These are phyloP conservation scores for Starmerella khaoyaiensis DNA, from an alignment of 805 yeast species.

Conservation along the genomic window DNA sequence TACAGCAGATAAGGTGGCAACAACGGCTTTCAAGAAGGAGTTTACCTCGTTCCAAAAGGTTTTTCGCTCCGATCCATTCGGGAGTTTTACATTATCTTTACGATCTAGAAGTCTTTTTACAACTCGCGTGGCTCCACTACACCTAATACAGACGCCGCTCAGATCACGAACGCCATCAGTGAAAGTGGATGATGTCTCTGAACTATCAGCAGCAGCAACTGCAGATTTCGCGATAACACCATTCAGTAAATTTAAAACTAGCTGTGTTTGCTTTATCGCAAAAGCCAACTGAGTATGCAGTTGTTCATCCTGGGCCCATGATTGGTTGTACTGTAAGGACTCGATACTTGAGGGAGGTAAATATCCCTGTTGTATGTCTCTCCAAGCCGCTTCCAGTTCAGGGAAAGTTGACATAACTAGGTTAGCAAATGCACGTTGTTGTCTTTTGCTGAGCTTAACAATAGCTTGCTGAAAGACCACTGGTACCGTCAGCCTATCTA, in stretches of 20 bases:
- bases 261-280: conserved; percentile 39
- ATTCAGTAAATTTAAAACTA: conserved; percentile 20
- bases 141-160: conserved; percentile 59
- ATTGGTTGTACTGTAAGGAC: not conserved
- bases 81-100: conserved; percentile 28
- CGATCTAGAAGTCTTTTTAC: conserved; percentile 43
- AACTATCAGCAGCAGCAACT: conserved; percentile 15
- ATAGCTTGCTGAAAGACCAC: conserved; percentile 4
- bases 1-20: conserved; percentile 70
- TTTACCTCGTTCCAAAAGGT: conserved; percentile 79
- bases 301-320: conserved; percentile 38
- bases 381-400: conserved; percentile 19
- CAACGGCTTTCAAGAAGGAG: conserved; percentile 65
- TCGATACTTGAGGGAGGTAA: conserved; percentile 3
- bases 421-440: conserved; percentile 91
- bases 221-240: conserved; percentile 21
- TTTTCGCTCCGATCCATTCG: conserved; percentile 38
- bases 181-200: conserved; percentile 34
- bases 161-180: conserved; percentile 62
- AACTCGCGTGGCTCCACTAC: conserved; percentile 69
- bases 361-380: conserved; percentile 6
- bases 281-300: conserved; percentile 49
- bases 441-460: conserved; percentile 32
- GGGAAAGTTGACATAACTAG: conserved; percentile 34
- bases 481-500: conserved; percentile 11